Evolutionary conservation across 768 basidiomycete species (phyloP).

Genomic region (Rubroboletus pulcherrimus): DNA sequence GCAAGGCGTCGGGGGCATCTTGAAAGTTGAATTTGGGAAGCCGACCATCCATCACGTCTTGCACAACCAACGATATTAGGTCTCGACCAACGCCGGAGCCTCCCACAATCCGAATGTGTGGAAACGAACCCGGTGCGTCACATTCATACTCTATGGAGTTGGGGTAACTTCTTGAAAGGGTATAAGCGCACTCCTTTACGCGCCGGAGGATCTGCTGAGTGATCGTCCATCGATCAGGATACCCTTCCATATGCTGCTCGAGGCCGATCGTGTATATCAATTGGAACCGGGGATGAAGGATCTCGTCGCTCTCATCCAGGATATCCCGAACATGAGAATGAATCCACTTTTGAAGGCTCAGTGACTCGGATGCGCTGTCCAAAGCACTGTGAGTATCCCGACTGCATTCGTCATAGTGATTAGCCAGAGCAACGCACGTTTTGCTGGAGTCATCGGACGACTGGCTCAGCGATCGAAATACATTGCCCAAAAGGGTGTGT

Average conservation of each 20-base stretch:
- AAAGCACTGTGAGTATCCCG: too few relatives aligned
- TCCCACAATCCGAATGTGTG: background rate
- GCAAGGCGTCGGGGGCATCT: background rate
- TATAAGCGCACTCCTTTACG: background rate
- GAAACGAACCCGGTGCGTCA: background rate
- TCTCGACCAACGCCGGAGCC: background rate
- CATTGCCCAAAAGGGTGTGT: background rate
- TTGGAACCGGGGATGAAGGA: too few relatives aligned
- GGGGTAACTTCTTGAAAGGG: background rate
- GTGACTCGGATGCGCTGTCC: too few relatives aligned
- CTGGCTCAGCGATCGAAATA: background rate
- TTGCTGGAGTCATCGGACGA: background rate
- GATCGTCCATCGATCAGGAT: background rate
- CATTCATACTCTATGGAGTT: background rate
- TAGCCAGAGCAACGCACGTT: too few relatives aligned
- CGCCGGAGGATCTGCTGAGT: background rate
- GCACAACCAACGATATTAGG: background rate
- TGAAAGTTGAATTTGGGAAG: background rate
- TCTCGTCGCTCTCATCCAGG: too few relatives aligned
- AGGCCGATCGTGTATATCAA: too few relatives aligned
- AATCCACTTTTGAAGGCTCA: too few relatives aligned
- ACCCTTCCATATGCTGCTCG: background rate
- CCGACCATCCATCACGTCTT: background rate
- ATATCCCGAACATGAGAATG: too few relatives aligned
- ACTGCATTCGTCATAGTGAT: background rate